phyloP scores from a whole-genome alignment of 345 rosid genomes.

The Eucalyptus curtisii region DNA sequence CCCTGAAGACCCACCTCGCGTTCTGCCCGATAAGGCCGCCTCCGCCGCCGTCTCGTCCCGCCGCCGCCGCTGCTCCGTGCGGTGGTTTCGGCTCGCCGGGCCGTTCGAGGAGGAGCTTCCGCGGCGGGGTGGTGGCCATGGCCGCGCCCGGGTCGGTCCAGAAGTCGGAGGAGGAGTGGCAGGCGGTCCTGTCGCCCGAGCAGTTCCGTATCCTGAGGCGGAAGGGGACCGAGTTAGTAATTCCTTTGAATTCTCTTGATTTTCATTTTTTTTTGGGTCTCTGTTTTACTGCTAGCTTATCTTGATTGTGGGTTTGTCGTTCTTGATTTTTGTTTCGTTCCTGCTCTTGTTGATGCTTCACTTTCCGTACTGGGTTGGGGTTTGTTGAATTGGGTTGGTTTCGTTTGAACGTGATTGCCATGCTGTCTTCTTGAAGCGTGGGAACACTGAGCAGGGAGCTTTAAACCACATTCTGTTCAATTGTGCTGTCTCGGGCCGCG shows the following conservation, averaged over 20 bases:
- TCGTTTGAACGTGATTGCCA: not conserved
- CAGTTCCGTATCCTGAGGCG: conserved; percentile 73
- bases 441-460: not conserved
- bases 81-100: not conserved
- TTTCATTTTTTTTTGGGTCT: not conserved
- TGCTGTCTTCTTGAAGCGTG: not conserved
- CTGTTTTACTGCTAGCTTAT: not conserved
- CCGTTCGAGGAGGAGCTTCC: conserved; percentile 20
- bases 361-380: not conserved
- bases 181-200: conserved; percentile 67
- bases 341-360: not conserved
- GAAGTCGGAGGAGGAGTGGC: conserved; percentile 94
- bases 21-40: not conserved
- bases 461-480: accelerated
- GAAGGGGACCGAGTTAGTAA: conserved; percentile 77
- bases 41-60: not conserved
- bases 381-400: not conserved
- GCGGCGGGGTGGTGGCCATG: conserved; percentile 42
- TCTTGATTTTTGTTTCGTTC: not conserved
- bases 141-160: conserved; percentile 43
- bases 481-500: accelerated
- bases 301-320: not conserved
- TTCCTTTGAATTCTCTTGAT: not conserved
- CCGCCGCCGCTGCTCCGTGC: conserved; percentile 5
- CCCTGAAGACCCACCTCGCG: not conserved